Conservation (phyloP, 2,329 filamentous ascomycete species). For the Spiromastix sp. region DNA sequence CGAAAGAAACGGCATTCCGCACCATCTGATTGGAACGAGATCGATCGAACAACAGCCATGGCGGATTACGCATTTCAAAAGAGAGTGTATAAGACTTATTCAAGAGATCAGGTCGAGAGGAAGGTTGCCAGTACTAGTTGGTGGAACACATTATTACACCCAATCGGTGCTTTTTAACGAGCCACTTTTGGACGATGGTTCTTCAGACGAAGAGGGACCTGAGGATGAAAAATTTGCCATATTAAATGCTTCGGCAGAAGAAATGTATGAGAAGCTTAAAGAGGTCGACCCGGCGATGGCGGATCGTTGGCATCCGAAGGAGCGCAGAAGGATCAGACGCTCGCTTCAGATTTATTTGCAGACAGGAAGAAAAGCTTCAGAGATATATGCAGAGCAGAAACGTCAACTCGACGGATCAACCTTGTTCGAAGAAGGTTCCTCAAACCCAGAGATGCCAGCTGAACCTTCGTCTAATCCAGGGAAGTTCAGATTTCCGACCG, state of each 20-base stretch:
- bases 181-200: conserved; percentile 41
- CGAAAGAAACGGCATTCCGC: conserved; percentile 70
- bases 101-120: conserved; percentile 67
- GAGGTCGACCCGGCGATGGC: conserved; percentile 87
- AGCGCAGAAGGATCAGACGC: conserved; percentile 76
- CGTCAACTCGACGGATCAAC: conserved; percentile 11
- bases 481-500: conserved; percentile 43
- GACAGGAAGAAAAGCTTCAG: conserved; percentile 70
- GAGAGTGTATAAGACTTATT: conserved; percentile 58
- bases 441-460: conserved; percentile 13
- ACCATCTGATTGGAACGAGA: conserved; percentile 79
- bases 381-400: conserved; percentile 75
- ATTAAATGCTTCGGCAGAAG: conserved; percentile 58
- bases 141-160: conserved; percentile 91
- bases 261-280: conserved; percentile 60
- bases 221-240: conserved; percentile 51
- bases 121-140: conserved; percentile 79
- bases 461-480: conserved; percentile 9
- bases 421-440: not conserved
- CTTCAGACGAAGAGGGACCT: conserved; percentile 16
- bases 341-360: conserved; percentile 84
- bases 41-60: conserved; percentile 67
- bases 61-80: conserved; percentile 69
- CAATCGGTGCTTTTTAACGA: conserved; percentile 79
- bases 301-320: conserved; percentile 84